A percentile compares a stretch with the other conserved stretches of the same genome.
phyloP scores from a whole-genome alignment of 805 yeast species.

The Lipomyces oligophaga region DNA sequence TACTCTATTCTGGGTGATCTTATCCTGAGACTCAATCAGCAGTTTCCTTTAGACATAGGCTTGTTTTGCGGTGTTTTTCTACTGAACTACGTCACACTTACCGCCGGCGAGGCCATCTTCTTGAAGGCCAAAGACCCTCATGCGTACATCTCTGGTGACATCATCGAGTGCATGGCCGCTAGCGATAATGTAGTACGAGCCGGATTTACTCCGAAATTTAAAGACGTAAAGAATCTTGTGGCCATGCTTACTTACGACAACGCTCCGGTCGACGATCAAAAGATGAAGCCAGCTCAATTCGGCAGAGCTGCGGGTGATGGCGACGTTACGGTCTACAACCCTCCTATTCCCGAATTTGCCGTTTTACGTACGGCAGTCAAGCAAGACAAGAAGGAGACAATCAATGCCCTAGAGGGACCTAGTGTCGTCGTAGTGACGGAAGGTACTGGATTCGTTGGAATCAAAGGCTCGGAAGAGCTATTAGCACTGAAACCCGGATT shows the following conservation, averaged over 20 bases:
- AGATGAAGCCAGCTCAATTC: conserved; percentile 66
- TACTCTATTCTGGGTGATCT: conserved; percentile 61
- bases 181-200: conserved; percentile 97
- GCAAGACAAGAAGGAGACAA: conserved; percentile 48
- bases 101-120: conserved; percentile 93
- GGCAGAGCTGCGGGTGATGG: conserved; percentile 40
- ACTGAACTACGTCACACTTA: conserved; percentile 78
- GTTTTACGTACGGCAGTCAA: conserved; percentile 78
- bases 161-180: conserved; percentile 99
- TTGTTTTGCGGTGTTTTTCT: conserved; percentile 91
- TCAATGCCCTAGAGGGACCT: conserved; percentile 74
- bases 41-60: conserved; percentile 92
- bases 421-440: conserved; percentile 79
- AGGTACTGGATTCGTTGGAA: conserved; percentile 64
- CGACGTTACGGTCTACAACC: conserved; percentile 60
- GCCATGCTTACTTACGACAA: conserved; percentile 85
- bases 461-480: conserved; percentile 38
- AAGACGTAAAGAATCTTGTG: conserved; percentile 87
- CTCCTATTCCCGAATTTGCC: conserved; percentile 95
- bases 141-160: conserved; percentile 95
- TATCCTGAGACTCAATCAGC: conserved; percentile 71
- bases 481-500: conserved; percentile 62
- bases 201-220: conserved; percentile 98
- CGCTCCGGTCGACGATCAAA: conserved; percentile 88
- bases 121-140: conserved; percentile 97